Conservation (phyloP, 495 filamentous ascomycete species). For the Talaromyces ruber region DNA sequence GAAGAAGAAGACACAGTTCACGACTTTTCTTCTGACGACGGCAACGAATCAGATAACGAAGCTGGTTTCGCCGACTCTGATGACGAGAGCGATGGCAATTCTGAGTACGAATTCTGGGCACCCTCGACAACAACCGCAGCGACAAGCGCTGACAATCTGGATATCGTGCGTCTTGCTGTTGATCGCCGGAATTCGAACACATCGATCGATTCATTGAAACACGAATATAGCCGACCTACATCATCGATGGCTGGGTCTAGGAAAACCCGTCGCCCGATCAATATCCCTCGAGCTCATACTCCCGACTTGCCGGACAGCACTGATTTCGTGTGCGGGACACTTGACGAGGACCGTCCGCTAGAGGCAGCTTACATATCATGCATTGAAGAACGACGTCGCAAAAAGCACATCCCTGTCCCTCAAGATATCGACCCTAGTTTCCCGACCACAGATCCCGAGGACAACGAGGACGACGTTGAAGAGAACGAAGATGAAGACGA, state of each 20-base stretch:
- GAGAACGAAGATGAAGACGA: constrained; percentile 44
- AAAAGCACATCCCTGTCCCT: constrained; percentile 69
- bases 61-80: constrained; percentile 87
- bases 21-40: constrained; percentile 55
- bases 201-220: constrained; percentile 55
- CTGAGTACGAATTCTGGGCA: constrained; percentile 74
- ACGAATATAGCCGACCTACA: constrained; percentile 25
- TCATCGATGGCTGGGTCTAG: constrained; percentile 20
- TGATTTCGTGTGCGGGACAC: constrained; percentile 94
- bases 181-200: constrained; percentile 50
- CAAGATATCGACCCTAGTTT: constrained; percentile 98
- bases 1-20: constrained; percentile 51
- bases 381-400: constrained; percentile 68
- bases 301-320: constrained; percentile 92
- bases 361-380: constrained; percentile 87
- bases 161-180: constrained; percentile 34
- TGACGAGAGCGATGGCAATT: constrained; percentile 66
- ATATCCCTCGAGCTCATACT: constrained; percentile 60
- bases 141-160: constrained; percentile 42
- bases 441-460: constrained; percentile 84
- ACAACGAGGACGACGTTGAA: constrained; percentile 64
- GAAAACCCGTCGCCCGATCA: constrained; percentile 23
- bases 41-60: constrained; percentile 94
- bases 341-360: constrained; percentile 91
- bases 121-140: constrained; percentile 50